A percentile compares a stretch with the other conserved stretches of the same genome.
Evolutionary conservation across 1,284 basidiomycete genomes (phyloP).

Genomic region (Boletellus sp.): DNA sequence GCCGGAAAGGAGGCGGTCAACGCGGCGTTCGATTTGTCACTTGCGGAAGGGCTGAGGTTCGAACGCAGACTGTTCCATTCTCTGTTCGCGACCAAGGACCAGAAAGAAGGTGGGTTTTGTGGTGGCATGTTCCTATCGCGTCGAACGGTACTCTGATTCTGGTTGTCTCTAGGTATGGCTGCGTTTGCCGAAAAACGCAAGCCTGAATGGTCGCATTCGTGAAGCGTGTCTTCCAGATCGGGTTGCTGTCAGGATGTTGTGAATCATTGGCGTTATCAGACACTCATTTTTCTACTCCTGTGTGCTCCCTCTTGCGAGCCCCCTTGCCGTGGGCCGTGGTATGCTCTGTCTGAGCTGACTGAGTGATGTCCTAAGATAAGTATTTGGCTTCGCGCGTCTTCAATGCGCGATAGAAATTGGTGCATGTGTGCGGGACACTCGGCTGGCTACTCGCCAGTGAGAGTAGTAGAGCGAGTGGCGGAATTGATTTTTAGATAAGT

Average conservation of each 20-base stretch:
- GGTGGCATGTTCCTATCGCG: neutral
- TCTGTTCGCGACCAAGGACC: slow-evolving; percentile 92
- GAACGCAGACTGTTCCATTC: slow-evolving; percentile 92
- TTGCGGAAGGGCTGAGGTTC: slow-evolving; percentile 82
- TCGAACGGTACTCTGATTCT: slow-evolving; percentile 2
- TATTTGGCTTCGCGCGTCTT: too few relatives aligned
- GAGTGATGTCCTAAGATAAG: too few relatives aligned
- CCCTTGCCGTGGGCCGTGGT: too few relatives aligned
- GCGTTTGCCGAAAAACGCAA: slow-evolving; percentile 99
- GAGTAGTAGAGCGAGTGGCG: too few relatives aligned
- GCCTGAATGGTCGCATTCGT: slow-evolving; percentile 69
- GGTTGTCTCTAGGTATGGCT: slow-evolving; percentile 66
- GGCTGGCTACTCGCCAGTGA: too few relatives aligned
- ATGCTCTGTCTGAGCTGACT: too few relatives aligned
- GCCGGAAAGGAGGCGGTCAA: slow-evolving; percentile 97
- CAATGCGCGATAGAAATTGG: neutral
- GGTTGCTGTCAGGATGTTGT: neutral
- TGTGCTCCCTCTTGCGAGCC: neutral
- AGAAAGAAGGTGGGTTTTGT: slow-evolving; percentile 81
- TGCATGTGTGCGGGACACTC: neutral
- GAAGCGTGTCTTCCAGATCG: neutral
- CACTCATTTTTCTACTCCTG: neutral
- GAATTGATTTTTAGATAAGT: too few relatives aligned
- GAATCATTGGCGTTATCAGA: neutral
- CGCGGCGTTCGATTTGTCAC: slow-evolving; percentile 80